phyloP scores from a whole-genome alignment of 164 flowering plant genomes.

The grape (Vitis vinifera) region DNA sequence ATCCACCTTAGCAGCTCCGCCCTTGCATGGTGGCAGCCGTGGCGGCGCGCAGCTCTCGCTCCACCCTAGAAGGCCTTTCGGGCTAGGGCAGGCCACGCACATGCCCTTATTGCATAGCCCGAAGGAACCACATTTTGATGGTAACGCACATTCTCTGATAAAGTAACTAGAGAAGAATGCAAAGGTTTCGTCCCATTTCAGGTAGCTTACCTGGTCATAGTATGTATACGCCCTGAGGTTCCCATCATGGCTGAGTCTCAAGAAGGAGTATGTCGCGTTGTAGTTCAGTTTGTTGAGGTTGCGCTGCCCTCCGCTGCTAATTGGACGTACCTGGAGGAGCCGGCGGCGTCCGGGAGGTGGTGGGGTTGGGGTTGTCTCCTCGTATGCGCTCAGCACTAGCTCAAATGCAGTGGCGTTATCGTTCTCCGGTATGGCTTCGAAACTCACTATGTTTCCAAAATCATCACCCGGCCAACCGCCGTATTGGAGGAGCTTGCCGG shows the following conservation, averaged over 20 bases:
- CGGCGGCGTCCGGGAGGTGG: neutral
- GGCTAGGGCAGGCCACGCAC: constrained; percentile 36
- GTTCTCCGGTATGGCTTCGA: constrained; percentile 9
- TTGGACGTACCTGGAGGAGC: constrained; percentile 7
- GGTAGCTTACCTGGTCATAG: constrained; percentile 14
- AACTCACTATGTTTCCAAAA: neutral
- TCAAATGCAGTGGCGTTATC: constrained; percentile 8
- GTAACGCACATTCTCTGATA: constrained; percentile 23
- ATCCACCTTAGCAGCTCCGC: constrained; percentile 7
- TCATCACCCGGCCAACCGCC: neutral
- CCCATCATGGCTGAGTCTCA: constrained; percentile 31
- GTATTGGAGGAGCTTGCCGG: neutral
- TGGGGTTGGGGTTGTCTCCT: neutral
- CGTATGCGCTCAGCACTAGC: constrained; percentile 1
- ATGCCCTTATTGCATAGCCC: constrained; percentile 28
- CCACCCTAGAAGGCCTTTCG: constrained; percentile 30
- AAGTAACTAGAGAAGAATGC: constrained; percentile 13
- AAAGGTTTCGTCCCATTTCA: constrained; percentile 27
- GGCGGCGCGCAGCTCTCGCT: constrained; percentile 25
- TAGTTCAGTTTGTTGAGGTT: constrained; percentile 13
- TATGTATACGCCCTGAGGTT: constrained; percentile 30
- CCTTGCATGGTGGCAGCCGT: constrained; percentile 19
- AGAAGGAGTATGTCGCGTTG: constrained; percentile 22
- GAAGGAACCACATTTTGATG: constrained; percentile 30
- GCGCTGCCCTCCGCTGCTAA: neutral